Base-by-base conservation (phyloP, 192 early-diverging fungal genomes). In the Mortierella hygrophila region DNA sequence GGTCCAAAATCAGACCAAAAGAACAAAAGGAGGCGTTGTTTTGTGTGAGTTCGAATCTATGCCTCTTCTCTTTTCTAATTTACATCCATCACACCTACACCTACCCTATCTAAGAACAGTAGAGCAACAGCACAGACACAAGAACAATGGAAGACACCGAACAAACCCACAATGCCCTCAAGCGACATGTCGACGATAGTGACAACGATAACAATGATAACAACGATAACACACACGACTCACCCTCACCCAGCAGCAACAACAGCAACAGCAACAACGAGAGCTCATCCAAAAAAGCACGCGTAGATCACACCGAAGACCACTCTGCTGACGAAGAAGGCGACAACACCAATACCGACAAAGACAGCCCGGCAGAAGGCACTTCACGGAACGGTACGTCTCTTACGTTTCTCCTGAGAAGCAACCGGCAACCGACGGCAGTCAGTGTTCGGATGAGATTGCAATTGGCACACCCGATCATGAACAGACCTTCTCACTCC, bases 261-360 rank as follows among this genome's bases (percentile, higher is more conserved):
- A 23, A 35, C 75, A n/a, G 18, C 9, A 46, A 29, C 75, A n/a
- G 18, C 20, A 46, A 29, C 35, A 11, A 44, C 16, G 77, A 73
- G 49, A 54, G 2, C 20, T n/a, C 57, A 11, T 26, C 46, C 55
- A 83, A 83, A 54, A 83, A 78, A 42, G 63, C 72, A 13, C 82
- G 82, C 47, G 54, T 83, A 18, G 82, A 83, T 46, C 54, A 77
- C 60, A 32, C 60, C 10, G 18, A 72, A 0, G 60, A 73, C 42
- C 29, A 68, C 1, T 15, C 57, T n/a, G 23, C 4, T 3, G 11
- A 13, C 23, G 35, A 37, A 18, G 37, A 29, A 6, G 68, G 29
- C 42, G 57, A 68, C 15, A 16, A 42, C 40, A 15, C 4, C 35
- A 68, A 46, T 13, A 52, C 23, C 6, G 72, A 74, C 40, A 40